Base-by-base conservation (phyloP, 1,284 basidiomycete species). In the Ceratobasidium sp. region DNA sequence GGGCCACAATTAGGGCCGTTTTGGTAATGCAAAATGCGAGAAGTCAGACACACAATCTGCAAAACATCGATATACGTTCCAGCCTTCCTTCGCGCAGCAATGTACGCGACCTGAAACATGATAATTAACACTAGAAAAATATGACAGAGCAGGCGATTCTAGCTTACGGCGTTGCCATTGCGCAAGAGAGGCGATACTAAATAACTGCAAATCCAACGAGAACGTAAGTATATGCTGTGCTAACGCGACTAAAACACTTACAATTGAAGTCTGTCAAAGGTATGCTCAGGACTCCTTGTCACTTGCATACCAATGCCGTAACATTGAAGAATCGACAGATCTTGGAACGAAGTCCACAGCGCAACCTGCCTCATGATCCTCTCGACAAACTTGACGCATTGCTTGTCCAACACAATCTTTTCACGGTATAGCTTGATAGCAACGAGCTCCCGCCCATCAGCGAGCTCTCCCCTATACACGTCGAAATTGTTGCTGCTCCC, bases 281-380 rank as follows among this genome's bases (percentile, higher is more conserved):
- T 6, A 2, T 28, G 50, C 10, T 46, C 65, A 32, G 65, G 18
- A 6, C 16, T 21, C 23, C 21, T 28, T 5, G 65, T 57, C 32
- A 69, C 43, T 34, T 69, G 65, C 65, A 69, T 69, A 32, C 65
- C 53, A 26, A 69, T 45, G 21, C 65, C 65, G 32, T 34, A 41
- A 26, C 65, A 69, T 18, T 36, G 23, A 41, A 69, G 41, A n/a
- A 69, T 58, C 18, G 32, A 69, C 14, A 53, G 65, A n/a, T 41
- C n/a, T n/a, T 30, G 23, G 36, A 69, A 69, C 18, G 65, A 69
- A 5, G 36, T 57, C 65, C 65, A 69, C 1, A 69, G 23, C 21
- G 55, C 26, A 26, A 69, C 65, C 23, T 69, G 65, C 43, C 65
- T 53, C 52, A 69, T 41, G 1, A 69, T 69, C 41, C 65, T 41